These are phyloP conservation scores for Pichia occidentalis DNA, from an alignment of 805 yeast genomes.

Conservation along the genomic window DNA sequence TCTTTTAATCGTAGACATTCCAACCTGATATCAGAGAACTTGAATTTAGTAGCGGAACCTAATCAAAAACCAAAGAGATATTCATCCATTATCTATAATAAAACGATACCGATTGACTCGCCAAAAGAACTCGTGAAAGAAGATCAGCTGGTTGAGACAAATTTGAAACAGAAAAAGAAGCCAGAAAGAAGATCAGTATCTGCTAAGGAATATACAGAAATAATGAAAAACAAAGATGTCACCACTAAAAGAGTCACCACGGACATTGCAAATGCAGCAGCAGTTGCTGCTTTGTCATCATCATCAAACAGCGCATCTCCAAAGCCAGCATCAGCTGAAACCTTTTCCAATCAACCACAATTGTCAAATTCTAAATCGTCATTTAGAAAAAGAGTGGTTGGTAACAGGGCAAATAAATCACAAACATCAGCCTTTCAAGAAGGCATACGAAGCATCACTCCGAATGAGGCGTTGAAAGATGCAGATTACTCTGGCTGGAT, in stretches of 20 bases:
- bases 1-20: slow-evolving; percentile 7
- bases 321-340: neutral
- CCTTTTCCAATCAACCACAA: slow-evolving; percentile 29
- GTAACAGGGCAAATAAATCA: slow-evolving; percentile 39
- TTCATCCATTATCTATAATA: slow-evolving; percentile 7
- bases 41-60: slow-evolving; percentile 8
- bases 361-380: slow-evolving; percentile 34
- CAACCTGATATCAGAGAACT: slow-evolving; percentile 1
- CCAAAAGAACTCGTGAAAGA: too few species aligned
- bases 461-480: slow-evolving; percentile 67
- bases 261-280: slow-evolving; percentile 9
- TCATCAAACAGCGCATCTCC: too few species aligned
- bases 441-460: slow-evolving; percentile 72
- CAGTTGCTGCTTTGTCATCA: slow-evolving; percentile 18
- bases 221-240: slow-evolving; percentile 14
- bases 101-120: neutral
- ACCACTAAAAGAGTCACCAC: slow-evolving; percentile 41
- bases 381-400: slow-evolving; percentile 36
- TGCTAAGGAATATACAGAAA: slow-evolving; percentile 34
- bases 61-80: slow-evolving; percentile 13
- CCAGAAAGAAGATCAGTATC: slow-evolving; percentile 46
- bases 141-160: too few species aligned
- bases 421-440: slow-evolving; percentile 79
- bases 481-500: slow-evolving; percentile 91
- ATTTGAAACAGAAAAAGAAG: too few species aligned